Evolutionary conservation across 129 eudicot genomes (phyloP).

Genomic region (Chrysanthemum lavandulifolium): DNA sequence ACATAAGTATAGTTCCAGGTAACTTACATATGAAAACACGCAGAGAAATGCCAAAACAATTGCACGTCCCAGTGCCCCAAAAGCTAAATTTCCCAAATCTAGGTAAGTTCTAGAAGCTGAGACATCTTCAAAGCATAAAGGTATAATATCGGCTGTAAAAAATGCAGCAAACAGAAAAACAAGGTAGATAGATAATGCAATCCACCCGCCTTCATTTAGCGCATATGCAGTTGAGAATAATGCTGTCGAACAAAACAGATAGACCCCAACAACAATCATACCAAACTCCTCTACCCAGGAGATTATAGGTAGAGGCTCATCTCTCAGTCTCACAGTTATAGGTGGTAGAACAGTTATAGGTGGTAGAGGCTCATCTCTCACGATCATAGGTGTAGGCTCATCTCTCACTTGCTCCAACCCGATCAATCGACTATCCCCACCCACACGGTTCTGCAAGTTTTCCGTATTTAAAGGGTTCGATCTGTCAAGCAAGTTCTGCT

Average conservation of each 20-base stretch:
- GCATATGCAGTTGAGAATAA: background rate
- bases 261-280: background rate
- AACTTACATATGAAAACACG: background rate
- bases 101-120: background rate
- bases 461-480: too few relatives aligned
- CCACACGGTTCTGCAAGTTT: background rate
- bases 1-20: background rate
- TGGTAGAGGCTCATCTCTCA: too few relatives aligned
- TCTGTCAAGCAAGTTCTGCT: too few relatives aligned
- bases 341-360: too few relatives aligned
- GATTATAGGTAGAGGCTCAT: background rate
- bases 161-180: background rate
- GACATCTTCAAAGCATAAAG: background rate
- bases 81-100: background rate
- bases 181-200: background rate
- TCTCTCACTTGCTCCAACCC: too few relatives aligned
- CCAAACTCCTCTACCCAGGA: background rate
- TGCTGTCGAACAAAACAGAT: background rate
- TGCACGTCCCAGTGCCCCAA: background rate
- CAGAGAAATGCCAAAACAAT: background rate
- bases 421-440: background rate
- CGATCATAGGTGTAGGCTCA: too few relatives aligned
- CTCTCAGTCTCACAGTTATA: too few relatives aligned
- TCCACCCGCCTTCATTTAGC: background rate
- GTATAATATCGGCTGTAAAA: background rate